phyloP scores from a whole-genome alignment of 768 basidiomycete genomes.

The Termitomyces sp. region DNA sequence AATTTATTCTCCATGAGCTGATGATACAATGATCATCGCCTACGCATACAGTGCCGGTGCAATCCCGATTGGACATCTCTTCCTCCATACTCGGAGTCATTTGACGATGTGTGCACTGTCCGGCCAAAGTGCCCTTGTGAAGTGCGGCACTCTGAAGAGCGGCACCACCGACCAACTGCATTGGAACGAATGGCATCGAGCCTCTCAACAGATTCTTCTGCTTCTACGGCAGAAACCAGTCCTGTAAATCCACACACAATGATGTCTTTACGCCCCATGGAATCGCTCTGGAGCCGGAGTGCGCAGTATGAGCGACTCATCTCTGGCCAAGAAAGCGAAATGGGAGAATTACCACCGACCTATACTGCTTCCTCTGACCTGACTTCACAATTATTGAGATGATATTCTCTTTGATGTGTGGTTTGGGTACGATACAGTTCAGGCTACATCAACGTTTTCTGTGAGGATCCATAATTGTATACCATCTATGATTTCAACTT shows the following conservation, averaged over 20 bases:
- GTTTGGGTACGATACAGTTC: background rate
- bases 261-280: conserved; percentile 23
- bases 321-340: conserved; percentile 74
- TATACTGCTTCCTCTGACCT: conserved; percentile 33
- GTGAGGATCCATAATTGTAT: background rate
- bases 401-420: background rate
- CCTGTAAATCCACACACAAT: conserved; percentile 24
- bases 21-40: background rate
- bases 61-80: conserved; percentile 76
- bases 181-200: conserved; percentile 26
- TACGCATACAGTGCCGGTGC: conserved; percentile 59
- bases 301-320: conserved; percentile 73
- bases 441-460: background rate
- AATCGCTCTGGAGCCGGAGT: conserved; percentile 36
- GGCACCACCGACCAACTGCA: conserved; percentile 6
- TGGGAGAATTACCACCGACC: conserved; percentile 82
- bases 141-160: conserved; percentile 11
- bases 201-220: conserved; percentile 29
- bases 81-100: conserved; percentile 61
- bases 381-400: background rate
- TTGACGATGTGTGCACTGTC: conserved; percentile 27
- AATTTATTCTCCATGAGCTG: background rate
- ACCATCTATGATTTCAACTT: background rate
- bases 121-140: conserved; percentile 44
- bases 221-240: conserved; percentile 29